Evolutionary conservation across 306 rosid genomes (phyloP), one percentile per base, ranked within the genome.

Genomic region (Trifolium dubium): DNA sequence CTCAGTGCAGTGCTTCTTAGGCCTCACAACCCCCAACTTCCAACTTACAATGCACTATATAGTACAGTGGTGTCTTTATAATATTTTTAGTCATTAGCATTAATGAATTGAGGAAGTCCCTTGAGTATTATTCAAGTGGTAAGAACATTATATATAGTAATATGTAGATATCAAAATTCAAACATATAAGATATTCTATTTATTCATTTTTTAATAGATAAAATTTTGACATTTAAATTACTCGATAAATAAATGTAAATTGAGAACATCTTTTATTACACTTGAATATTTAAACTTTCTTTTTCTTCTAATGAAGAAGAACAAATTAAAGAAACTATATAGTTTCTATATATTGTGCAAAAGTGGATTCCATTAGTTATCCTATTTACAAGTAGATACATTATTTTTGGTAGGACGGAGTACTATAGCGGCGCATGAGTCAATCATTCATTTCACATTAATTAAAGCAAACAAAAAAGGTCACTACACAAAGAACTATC

Each of bases 341-440:
- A 23, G 23, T 23, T 0, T 54, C 23, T n/a, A 7, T 23, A 47
- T 63, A 64, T 28, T 32, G 47, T 56, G 18, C 44, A 49, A 53
- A 72, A 69, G 81, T 77, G 87, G 87, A 77, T 64, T 67, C 76
- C 64, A 73, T 63, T 50, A 60, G n/a, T 49, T 47, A 82, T 69
- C 4, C 4, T 31, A 31, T n/a, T 59, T 62, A 63, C 47, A 37
- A 17, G 13, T 40, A 30, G 34, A 59, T n/a, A 72, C 19, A 55
- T 32, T 11, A 55, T 32, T 11, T n/a, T 63, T 63, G 49, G 68
- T 63, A 63, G 80, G 62, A 56, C 35, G 61, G 30, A 54, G 69
- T 64, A 80, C 83, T 63, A 80, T 64, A 80, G 85, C 83, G 83
- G 81, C 87, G 87, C 87, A 77, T 75, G 85, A 77, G 60, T 14